Percentiles rank a stretch among this genome's conserved stretches.
Conservation (phyloP, 306 rosid genomes). For the Senna tora region DNA sequence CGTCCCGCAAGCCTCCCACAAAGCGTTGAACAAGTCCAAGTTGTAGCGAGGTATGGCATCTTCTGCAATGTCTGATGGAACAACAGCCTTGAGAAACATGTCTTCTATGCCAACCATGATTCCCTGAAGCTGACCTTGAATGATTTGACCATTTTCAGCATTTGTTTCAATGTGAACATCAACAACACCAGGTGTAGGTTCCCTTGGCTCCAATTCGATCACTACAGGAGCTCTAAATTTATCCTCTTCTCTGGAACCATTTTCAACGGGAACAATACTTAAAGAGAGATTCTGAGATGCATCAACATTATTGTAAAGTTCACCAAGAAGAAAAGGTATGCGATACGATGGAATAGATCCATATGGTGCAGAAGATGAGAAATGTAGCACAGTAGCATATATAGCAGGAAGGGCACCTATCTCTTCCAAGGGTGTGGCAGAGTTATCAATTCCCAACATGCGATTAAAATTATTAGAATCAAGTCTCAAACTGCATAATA, state of each 20-base stretch:
- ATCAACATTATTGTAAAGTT: slow-evolving; percentile 52
- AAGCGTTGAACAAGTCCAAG: slow-evolving; percentile 71
- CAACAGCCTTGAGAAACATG: slow-evolving; percentile 85
- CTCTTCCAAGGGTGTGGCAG: slow-evolving; percentile 53
- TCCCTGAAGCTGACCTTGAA: slow-evolving; percentile 84
- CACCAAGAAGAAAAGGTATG: slow-evolving; percentile 94
- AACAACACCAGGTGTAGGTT: slow-evolving; percentile 88
- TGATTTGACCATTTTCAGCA: slow-evolving; percentile 76
- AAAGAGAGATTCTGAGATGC: slow-evolving; percentile 56
- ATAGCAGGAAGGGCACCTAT: slow-evolving; percentile 79
- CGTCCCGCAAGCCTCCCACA: slow-evolving; percentile 95
- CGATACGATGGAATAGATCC: slow-evolving; percentile 72
- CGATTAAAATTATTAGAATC: slow-evolving; percentile 68
- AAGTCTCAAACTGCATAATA: slow-evolving; percentile 75
- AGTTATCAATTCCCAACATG: slow-evolving; percentile 53
- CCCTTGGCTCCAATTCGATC: slow-evolving; percentile 90
- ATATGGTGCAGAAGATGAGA: slow-evolving; percentile 87
- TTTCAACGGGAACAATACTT: slow-evolving; percentile 70
- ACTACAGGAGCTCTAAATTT: slow-evolving; percentile 58
- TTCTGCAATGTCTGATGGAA: slow-evolving; percentile 61
- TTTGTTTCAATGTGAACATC: slow-evolving; percentile 84
- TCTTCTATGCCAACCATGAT: slow-evolving; percentile 87
- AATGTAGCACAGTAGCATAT: slow-evolving; percentile 82
- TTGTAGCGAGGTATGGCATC: slow-evolving; percentile 59
- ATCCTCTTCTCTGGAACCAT: slow-evolving; percentile 60